phyloP scores from a whole-genome alignment of 345 rosid species.

The Excoecaria agallocha region DNA sequence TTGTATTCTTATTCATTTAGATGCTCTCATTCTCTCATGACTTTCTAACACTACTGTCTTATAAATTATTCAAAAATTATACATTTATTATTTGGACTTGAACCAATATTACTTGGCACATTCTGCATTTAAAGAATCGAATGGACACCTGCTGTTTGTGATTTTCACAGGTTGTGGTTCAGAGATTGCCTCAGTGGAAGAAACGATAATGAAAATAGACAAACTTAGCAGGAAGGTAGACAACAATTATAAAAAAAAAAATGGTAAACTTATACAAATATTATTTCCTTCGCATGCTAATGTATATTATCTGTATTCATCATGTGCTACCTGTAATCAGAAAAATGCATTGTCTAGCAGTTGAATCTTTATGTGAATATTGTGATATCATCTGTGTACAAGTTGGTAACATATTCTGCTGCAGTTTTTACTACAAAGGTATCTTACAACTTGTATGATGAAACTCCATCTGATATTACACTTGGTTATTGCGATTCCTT shows the following conservation, averaged over 20 bases:
- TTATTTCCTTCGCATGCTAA: not conserved
- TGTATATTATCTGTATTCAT: not conserved
- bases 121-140: conserved; percentile 1
- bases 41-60: not conserved
- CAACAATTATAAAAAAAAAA: not conserved
- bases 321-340: not conserved
- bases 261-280: too few species aligned
- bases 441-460: too few species aligned
- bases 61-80: not conserved
- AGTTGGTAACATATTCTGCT: not conserved
- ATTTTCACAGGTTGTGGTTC: conserved; percentile 65
- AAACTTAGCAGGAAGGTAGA: too few species aligned
- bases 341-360: not conserved
- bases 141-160: not conserved
- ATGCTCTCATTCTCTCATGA: not conserved
- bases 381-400: not conserved
- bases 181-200: conserved; percentile 89
- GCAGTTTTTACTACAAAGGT: too few species aligned
- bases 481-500: too few species aligned
- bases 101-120: not conserved
- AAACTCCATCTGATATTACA: too few species aligned
- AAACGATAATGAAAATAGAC: conserved; percentile 35
- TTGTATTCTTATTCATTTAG: not conserved
- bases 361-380: not conserved
- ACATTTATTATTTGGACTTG: not conserved